Evolutionary conservation across 352 stramenopile genomes (phyloP).

Genomic region (Phytophthora melonis): DNA sequence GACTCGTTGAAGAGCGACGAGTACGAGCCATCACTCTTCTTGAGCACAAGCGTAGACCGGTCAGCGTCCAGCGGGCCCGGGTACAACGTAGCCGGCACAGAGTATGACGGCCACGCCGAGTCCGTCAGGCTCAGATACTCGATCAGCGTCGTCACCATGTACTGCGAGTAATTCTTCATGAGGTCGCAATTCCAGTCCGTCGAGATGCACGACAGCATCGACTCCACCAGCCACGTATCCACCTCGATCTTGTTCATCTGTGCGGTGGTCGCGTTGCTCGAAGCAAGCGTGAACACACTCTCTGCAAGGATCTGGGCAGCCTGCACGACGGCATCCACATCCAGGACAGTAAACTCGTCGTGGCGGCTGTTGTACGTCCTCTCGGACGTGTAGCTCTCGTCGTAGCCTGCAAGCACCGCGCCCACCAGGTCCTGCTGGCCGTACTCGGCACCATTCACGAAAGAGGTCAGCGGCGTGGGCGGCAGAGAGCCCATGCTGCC

Average conservation of each 20-base stretch:
- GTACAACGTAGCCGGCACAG: slow-evolving; percentile 68
- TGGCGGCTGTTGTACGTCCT: slow-evolving; percentile 75
- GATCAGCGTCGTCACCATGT: slow-evolving; percentile 68
- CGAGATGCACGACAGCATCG: slow-evolving; percentile 67
- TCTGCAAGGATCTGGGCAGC: slow-evolving; percentile 83
- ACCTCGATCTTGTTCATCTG: slow-evolving; percentile 57
- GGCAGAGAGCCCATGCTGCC: slow-evolving; percentile 59
- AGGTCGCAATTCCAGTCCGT: slow-evolving; percentile 76
- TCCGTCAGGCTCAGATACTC: slow-evolving; percentile 64
- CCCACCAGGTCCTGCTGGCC: slow-evolving; percentile 65
- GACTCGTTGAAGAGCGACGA: slow-evolving; percentile 61
- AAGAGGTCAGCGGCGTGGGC: slow-evolving; percentile 73
- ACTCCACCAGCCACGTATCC: slow-evolving; percentile 62
- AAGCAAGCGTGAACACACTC: slow-evolving; percentile 70
- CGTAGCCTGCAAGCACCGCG: slow-evolving; percentile 79
- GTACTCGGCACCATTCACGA: slow-evolving; percentile 79
- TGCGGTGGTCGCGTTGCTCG: slow-evolving; percentile 51
- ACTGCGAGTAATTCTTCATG: slow-evolving; percentile 76
- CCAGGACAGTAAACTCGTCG: slow-evolving; percentile 59
- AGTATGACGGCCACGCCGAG: slow-evolving; percentile 62
- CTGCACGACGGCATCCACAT: slow-evolving; percentile 60
- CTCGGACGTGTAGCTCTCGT: slow-evolving; percentile 54
- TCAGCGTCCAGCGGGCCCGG: slow-evolving; percentile 54
- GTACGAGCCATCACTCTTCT: slow-evolving; percentile 44
- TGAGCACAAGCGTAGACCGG: slow-evolving; percentile 63